These are phyloP conservation scores for Ceratocystis diversiconidia DNA, from an alignment of 2,329 filamentous ascomycete genomes.

Conservation along the genomic window DNA sequence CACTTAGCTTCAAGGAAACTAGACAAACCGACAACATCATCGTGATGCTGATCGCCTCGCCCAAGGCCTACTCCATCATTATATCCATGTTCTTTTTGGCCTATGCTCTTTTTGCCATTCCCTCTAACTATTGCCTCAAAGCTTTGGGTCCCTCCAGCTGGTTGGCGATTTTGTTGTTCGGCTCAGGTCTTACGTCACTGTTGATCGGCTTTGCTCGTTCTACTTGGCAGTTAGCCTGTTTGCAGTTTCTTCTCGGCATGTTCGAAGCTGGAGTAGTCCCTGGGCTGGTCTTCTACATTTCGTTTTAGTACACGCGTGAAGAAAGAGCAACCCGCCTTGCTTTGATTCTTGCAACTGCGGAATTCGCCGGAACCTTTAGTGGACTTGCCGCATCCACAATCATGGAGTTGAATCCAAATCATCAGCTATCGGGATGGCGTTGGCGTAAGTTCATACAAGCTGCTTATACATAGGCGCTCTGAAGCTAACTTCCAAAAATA, in stretches of 20 bases:
- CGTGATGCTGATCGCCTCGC: conserved; percentile 45
- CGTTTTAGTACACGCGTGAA: conserved; percentile 57
- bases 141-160: conserved; percentile 47
- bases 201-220: conserved; percentile 49
- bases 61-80: conserved; percentile 43
- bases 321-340: conserved; percentile 57
- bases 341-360: conserved; percentile 54
- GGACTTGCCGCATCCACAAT: conserved; percentile 60
- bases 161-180: conserved; percentile 50
- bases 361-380: conserved; percentile 57
- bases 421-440: conserved; percentile 52
- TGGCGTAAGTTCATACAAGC: conserved; percentile 52
- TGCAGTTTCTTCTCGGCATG: conserved; percentile 52
- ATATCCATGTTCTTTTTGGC: conserved; percentile 49
- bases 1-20: conserved; percentile 51
- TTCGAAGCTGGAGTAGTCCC: conserved; percentile 60
- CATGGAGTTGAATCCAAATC: conserved; percentile 52
- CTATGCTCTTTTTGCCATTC: conserved; percentile 47
- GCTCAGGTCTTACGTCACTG: conserved; percentile 55
- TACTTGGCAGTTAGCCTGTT: conserved; percentile 49
- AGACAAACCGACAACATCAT: conserved; percentile 47
- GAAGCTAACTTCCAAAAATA: background rate
- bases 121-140: conserved; percentile 54
- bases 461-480: conserved; percentile 26
- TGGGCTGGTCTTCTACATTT: conserved; percentile 53